Evolutionary conservation across 108 stramenopile species (phyloP).

Genomic region (Nitzschia sp.): DNA sequence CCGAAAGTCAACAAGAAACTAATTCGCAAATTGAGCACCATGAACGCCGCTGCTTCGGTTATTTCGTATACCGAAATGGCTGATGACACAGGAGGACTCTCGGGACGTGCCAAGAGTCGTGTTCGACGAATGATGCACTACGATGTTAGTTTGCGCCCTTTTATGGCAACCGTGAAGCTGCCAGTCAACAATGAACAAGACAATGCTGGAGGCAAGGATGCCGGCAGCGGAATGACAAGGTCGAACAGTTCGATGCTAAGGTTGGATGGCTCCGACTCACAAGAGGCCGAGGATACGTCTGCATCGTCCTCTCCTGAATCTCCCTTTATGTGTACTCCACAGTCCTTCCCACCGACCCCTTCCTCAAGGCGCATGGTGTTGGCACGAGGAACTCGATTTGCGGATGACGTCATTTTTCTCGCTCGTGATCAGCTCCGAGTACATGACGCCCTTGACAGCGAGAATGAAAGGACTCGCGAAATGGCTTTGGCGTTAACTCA

Average conservation of each 20-base stretch:
- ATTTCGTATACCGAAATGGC: slow-evolving; percentile 67
- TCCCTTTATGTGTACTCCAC: slow-evolving; percentile 95
- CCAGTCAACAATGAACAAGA: slow-evolving; percentile 14
- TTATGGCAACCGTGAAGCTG: slow-evolving; percentile 78
- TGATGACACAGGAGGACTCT: slow-evolving; percentile 65
- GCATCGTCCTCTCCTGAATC: slow-evolving; percentile 51
- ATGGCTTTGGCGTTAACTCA: slow-evolving; percentile 83
- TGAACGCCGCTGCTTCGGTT: slow-evolving; percentile 72
- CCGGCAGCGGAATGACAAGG: background rate
- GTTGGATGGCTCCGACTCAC: slow-evolving; percentile 10
- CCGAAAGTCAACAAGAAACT: slow-evolving; percentile 28
- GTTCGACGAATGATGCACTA: slow-evolving; percentile 90
- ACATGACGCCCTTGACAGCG: slow-evolving; percentile 68
- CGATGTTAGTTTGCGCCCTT: slow-evolving; percentile 79
- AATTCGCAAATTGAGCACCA: slow-evolving; percentile 60
- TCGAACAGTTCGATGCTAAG: background rate
- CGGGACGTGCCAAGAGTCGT: slow-evolving; percentile 60
- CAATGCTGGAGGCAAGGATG: background rate
- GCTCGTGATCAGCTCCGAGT: slow-evolving; percentile 93
- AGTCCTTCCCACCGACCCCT: slow-evolving; percentile 95
- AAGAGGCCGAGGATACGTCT: slow-evolving; percentile 41
- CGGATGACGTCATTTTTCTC: slow-evolving; percentile 93
- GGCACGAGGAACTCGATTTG: slow-evolving; percentile 79
- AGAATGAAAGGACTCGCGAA: slow-evolving; percentile 80
- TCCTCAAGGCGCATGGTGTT: slow-evolving; percentile 83